Evolutionary conservation across 441 rosid genomes (phyloP), one percentile per base, ranked within the genome.

Genomic region (Arabidopsis hybrid): DNA sequence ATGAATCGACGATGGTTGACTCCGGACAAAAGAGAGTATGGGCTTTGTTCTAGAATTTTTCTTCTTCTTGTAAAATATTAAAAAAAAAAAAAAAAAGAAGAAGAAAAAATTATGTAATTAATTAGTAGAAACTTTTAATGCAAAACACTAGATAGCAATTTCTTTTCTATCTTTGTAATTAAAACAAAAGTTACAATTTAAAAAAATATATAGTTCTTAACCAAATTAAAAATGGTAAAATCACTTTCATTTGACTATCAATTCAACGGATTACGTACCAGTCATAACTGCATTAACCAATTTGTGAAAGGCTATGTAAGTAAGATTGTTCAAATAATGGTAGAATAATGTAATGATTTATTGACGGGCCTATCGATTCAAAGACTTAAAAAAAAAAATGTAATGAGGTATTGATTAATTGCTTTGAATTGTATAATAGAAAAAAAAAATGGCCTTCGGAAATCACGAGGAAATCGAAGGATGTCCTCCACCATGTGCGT

Each of bases 381-480:
- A 26, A 26, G 2, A 26, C 3, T 0, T 2, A 1, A 26, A 26
- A 26, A 26, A 26, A 26, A 29, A 39, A 49, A 50, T 60, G 46
- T 32, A 67, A 67, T 52, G 71, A 56, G 53, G 9, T 38, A 49
- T 58, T 29, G 1, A 35, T 52, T 18, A 32, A 17, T 36, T 12
- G 31, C 55, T 63, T 45, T 18, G 2, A 50, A 38, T 3, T 53
- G 6, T 60, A 62, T 14, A 8, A 14, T 75, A 47, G 43, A 7
- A 14, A 53, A 11, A 26, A 36, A 14, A 10, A 7, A 60, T 62
- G 70, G 35, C 66, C 55, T 71, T 76, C 72, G 80, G 80, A 71
- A 70, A 76, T 76, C 80, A 76, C 80, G 76, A 76, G 80, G 80
- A 76, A 36, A 59, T 58, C 72, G 42, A 76, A 76, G 66, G 72